These are phyloP conservation scores for Arachis hypogaea DNA, from an alignment of 306 rosid species.

Conservation along the genomic window DNA sequence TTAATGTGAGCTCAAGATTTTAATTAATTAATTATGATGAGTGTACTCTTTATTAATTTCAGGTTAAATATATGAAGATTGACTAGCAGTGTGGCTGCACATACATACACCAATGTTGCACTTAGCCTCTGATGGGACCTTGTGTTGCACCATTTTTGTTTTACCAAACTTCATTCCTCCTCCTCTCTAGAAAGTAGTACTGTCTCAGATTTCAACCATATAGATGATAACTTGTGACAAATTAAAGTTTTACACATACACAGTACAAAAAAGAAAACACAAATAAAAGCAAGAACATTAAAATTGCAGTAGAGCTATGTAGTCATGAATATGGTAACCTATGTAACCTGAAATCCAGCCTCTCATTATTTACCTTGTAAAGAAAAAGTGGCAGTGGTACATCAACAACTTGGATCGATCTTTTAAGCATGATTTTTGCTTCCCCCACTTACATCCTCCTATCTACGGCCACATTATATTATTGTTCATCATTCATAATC, in stretches of 20 bases:
- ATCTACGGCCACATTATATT: not conserved
- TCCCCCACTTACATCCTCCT: constrained; percentile 7
- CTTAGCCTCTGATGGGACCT: not conserved
- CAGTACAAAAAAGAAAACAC: constrained; percentile 42
- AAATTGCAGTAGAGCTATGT: not conserved
- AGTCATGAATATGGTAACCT: constrained; percentile 37
- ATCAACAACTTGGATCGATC: not conserved
- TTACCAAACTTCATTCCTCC: constrained; percentile 11
- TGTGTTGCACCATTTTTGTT: constrained; percentile 21
- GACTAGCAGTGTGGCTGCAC: constrained; percentile 9
- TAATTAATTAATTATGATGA: not conserved
- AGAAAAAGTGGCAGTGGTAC: constrained; percentile 36
- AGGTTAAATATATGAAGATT: not conserved
- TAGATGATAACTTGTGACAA: constrained; percentile 2
- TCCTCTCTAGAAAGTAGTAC: constrained; percentile 17
- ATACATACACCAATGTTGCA: too few species aligned
- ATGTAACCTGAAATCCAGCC: constrained; percentile 32
- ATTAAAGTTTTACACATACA: constrained; percentile 39
- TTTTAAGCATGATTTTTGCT: not conserved
- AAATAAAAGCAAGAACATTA: constrained; percentile 4
- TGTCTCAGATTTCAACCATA: constrained; percentile 32
- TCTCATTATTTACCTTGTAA: constrained; percentile 35
- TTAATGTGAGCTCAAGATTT: constrained; percentile 23
- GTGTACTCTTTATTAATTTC: constrained; percentile 1
- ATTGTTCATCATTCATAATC: not conserved